phyloP scores from a whole-genome alignment of 495 filamentous ascomycete species.

The Neurospora tetraspora region DNA sequence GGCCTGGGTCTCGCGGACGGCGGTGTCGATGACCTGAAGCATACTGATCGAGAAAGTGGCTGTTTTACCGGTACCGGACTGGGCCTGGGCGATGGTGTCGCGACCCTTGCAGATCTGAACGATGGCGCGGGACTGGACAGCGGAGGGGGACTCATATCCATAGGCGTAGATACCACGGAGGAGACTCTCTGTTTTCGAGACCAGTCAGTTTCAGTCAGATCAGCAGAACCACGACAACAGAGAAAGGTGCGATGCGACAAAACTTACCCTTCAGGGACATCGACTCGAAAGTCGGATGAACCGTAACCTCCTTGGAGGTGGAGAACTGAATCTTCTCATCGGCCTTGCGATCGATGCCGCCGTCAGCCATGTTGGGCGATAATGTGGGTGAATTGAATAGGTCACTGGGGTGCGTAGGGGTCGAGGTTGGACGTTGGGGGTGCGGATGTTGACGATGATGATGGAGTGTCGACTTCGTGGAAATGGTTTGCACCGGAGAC shows the following conservation, averaged over 20 bases:
- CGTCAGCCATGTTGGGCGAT: conserved; percentile 61
- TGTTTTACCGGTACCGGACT: conserved; percentile 98
- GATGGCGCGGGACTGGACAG: conserved; percentile 93
- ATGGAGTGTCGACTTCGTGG: neutral
- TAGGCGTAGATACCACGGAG: conserved; percentile 98
- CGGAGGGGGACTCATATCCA: conserved; percentile 94
- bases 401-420: neutral
- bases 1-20: conserved; percentile 88
- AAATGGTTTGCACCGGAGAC: neutral
- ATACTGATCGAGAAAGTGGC: conserved; percentile 98
- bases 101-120: conserved; percentile 98
- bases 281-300: conserved; percentile 52
- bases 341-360: conserved; percentile 75
- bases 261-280: conserved; percentile 56
- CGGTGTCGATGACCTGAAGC: conserved; percentile 93
- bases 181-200: conserved; percentile 55
- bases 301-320: conserved; percentile 94
- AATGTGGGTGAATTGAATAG: conserved; percentile 17
- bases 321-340: conserved; percentile 97
- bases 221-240: neutral
- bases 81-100: conserved; percentile 98
- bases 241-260: neutral
- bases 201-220: neutral
- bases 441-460: conserved; percentile 1
- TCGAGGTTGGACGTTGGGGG: neutral